A percentile compares a stretch with the other conserved stretches of the same genome.
phyloP scores from a whole-genome alignment of 2,329 filamentous ascomycete species.

The Beauveria rudraprayagi region DNA sequence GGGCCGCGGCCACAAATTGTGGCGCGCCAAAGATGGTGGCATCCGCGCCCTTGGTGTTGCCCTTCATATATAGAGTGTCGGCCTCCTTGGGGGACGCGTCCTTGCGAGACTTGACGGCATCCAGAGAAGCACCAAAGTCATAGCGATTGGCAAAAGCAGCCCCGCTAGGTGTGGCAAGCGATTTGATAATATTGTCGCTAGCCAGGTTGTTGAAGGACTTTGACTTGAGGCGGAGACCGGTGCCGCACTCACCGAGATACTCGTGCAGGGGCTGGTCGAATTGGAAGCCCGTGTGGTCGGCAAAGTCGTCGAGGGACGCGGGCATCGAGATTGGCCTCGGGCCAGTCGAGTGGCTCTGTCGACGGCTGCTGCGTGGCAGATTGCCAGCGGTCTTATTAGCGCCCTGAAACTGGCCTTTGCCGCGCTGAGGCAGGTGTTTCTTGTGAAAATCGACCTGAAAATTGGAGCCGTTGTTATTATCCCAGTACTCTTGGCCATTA shows the following conservation, averaged over 20 bases:
- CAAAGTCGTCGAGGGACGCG: constrained; percentile 64
- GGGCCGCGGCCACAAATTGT: constrained; percentile 14
- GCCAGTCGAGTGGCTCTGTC: constrained; percentile 30
- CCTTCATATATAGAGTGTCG: constrained; percentile 51
- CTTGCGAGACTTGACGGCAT: constrained; percentile 69
- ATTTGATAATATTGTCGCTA: constrained; percentile 49
- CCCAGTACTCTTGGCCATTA: constrained; percentile 82
- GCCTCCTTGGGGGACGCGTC: constrained; percentile 50
- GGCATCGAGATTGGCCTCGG: constrained; percentile 48
- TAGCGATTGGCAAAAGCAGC: constrained; percentile 88
- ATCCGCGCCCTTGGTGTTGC: constrained; percentile 27
- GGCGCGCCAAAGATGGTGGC: constrained; percentile 20
- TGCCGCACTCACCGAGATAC: constrained; percentile 54
- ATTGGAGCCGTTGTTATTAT: constrained; percentile 81
- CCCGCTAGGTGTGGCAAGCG: constrained; percentile 48
- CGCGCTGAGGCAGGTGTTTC: constrained; percentile 57
- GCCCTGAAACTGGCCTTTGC: constrained; percentile 46
- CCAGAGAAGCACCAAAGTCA: constrained; percentile 89
- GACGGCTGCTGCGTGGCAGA: constrained; percentile 61
- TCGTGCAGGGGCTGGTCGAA: constrained; percentile 54
- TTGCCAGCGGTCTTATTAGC: constrained; percentile 43
- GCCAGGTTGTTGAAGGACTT: constrained; percentile 56
- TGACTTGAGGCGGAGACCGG: constrained; percentile 61
- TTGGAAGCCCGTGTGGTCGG: constrained; percentile 48
- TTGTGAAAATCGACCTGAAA: constrained; percentile 92